These are phyloP conservation scores for Suillus decipiens DNA, from an alignment of 768 basidiomycete genomes.

Conservation along the genomic window DNA sequence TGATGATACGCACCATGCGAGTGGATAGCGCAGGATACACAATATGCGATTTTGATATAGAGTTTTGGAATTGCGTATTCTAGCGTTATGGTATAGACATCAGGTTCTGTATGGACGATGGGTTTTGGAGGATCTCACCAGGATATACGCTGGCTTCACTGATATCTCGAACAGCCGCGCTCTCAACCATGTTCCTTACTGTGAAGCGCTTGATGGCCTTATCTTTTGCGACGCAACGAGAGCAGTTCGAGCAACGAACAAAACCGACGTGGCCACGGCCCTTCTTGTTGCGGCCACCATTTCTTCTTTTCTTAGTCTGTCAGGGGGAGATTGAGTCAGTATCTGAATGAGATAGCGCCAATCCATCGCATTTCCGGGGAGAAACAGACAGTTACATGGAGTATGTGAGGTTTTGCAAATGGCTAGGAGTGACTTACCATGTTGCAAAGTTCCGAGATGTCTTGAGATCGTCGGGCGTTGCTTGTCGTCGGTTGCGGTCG, in stretches of 20 bases:
- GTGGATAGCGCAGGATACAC: slow-evolving; percentile 99
- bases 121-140: slow-evolving; percentile 55
- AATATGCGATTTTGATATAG: slow-evolving; percentile 98
- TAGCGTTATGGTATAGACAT: slow-evolving; percentile 30
- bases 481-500: slow-evolving; percentile 20
- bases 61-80: slow-evolving; percentile 97
- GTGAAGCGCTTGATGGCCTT: slow-evolving; percentile 99
- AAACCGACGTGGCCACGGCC: slow-evolving; percentile 95
- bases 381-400: neutral
- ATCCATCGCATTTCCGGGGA: too few relatives aligned
- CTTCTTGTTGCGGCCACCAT: slow-evolving; percentile 98
- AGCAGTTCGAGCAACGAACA: slow-evolving; percentile 99
- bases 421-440: slow-evolving; percentile 30
- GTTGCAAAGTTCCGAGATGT: slow-evolving; percentile 23
- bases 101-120: neutral
- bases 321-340: slow-evolving; percentile 16
- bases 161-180: slow-evolving; percentile 96
- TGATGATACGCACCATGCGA: slow-evolving; percentile 75
- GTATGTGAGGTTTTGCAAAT: neutral
- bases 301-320: slow-evolving; percentile 99
- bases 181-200: slow-evolving; percentile 99
- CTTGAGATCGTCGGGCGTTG: slow-evolving; percentile 24
- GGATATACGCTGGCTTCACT: slow-evolving; percentile 93
- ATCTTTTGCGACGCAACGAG: slow-evolving; percentile 96
- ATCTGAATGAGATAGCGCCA: too few relatives aligned